Base-by-base conservation (phyloP, 116 monocot species). In the Trichopus zeylanicus region DNA sequence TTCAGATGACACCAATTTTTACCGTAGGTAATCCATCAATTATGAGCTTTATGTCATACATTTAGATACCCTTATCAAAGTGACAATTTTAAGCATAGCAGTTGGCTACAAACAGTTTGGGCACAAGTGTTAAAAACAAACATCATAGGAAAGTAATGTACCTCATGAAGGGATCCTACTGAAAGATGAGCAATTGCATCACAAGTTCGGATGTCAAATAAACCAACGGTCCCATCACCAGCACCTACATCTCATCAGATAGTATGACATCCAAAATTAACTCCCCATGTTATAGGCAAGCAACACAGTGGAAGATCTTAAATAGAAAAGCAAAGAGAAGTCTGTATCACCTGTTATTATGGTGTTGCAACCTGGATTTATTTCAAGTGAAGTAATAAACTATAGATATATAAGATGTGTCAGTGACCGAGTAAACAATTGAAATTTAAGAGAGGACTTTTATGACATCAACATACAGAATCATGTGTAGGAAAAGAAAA, bases 201-300 rank as follows among this genome's bases (percentile, higher is more conserved):
- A 57, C 79, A 70, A 61, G 79, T 82, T 26, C 91, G 77, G 59
- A 82, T 60, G 42, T 91, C 91, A 72, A 86, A 91, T 61, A 91
- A 72, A 59, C 79, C 82, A 53, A 86, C 69, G 22, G 79, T 86
- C 54, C 91, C 91, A 74, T 91, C 76, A 29, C 82, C 91, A 77
- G 86, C 57, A 74, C 91, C 91, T 91, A 74, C 26, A 64, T 7
- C 30, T 49, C 0, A 53, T 26, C 3, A 27, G 34, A 35, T 30
- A 26, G n/a, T 7, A 0, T 22, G 42, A 6, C 29, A 8, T 7
- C 11, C 9, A 31, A 27, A 48, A 16, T 6, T 16, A 47, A 29
- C 13, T 7, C 26, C 18, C 8, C 8, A 0, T 35, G 11, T 31
- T 30, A 62, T 24, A 38, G 48, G 10, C 21, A 4, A 31, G 51